Evolutionary conservation across 2,329 filamentous ascomycete species (phyloP).

Genomic region (Pseudogymnoascus sp.): DNA sequence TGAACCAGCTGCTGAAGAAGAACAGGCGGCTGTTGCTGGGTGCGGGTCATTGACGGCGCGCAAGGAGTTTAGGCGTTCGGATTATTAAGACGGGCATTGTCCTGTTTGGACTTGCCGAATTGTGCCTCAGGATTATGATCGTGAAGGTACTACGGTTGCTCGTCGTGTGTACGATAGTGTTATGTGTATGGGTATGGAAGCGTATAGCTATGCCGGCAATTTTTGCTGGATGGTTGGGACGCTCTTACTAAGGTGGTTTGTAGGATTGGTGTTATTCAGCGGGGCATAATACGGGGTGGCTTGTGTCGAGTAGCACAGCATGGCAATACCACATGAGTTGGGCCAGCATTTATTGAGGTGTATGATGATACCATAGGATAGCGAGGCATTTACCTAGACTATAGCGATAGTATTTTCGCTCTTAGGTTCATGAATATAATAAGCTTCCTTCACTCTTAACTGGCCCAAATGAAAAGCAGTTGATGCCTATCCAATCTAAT

Average conservation of each 20-base stretch:
- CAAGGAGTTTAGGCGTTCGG: constrained; percentile 13
- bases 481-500: background rate
- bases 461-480: background rate
- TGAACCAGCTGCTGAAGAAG: constrained; percentile 53
- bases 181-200: constrained; percentile 12
- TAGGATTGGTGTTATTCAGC: constrained; percentile 3
- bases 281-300: constrained; percentile 5
- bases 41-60: constrained; percentile 24
- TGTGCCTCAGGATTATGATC: constrained; percentile 12
- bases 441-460: background rate
- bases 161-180: constrained; percentile 9
- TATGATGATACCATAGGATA: constrained; percentile 5
- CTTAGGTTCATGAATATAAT: background rate
- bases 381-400: background rate
- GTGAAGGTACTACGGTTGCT: background rate
- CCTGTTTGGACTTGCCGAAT: constrained; percentile 7
- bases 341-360: background rate
- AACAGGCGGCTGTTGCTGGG: constrained; percentile 49
- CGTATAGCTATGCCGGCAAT: constrained; percentile 4
- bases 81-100: constrained; percentile 11
- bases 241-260: background rate
- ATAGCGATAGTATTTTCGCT: background rate
- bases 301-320: constrained; percentile 2
- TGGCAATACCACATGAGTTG: background rate
- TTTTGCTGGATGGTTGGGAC: constrained; percentile 1